Evolutionary conservation across 805 yeast genomes (phyloP).

Genomic region (Torulaspora quercuum): DNA sequence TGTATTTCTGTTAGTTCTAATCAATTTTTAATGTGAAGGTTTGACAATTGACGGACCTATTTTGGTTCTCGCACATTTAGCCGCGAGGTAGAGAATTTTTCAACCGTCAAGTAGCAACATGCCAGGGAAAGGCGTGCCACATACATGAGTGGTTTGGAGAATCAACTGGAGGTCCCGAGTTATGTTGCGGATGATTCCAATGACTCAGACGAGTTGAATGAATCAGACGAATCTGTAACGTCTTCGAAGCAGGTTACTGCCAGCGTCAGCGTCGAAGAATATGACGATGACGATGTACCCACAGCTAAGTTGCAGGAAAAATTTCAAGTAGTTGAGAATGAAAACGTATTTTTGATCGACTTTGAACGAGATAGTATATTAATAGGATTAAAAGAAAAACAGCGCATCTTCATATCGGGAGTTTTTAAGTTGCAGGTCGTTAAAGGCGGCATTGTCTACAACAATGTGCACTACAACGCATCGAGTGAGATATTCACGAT

Average conservation of each 20-base stretch:
- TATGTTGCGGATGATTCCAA: conserved; percentile 14
- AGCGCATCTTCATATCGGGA: conserved; percentile 29
- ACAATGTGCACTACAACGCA: conserved; percentile 33
- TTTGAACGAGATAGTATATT: conserved; percentile 13
- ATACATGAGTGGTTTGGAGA: background rate
- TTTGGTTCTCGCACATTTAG: no score
- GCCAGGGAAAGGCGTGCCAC: no score
- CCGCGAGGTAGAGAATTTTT: no score
- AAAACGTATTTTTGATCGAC: conserved; percentile 18
- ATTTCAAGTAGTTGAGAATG: conserved; percentile 15
- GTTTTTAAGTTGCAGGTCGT: conserved; percentile 28
- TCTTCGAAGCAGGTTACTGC: conserved; percentile 19
- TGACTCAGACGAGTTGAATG: conserved; percentile 10
- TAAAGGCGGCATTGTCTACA: conserved; percentile 35
- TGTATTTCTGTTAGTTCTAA: no score
- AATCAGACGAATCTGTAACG: background rate
- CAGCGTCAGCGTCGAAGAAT: conserved; percentile 14
- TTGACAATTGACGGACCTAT: no score
- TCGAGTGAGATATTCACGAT: conserved; percentile 20
- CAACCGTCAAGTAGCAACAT: no score
- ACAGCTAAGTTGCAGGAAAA: conserved; percentile 3
- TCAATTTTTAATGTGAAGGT: no score
- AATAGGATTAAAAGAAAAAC: conserved; percentile 28
- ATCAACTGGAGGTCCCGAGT: conserved; percentile 2
- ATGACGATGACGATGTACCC: conserved; percentile 11